A percentile compares a stretch with the other conserved stretches of the same genome.
Evolutionary conservation across 805 yeast genomes (phyloP).

Genomic region (Candida namnaoensis): DNA sequence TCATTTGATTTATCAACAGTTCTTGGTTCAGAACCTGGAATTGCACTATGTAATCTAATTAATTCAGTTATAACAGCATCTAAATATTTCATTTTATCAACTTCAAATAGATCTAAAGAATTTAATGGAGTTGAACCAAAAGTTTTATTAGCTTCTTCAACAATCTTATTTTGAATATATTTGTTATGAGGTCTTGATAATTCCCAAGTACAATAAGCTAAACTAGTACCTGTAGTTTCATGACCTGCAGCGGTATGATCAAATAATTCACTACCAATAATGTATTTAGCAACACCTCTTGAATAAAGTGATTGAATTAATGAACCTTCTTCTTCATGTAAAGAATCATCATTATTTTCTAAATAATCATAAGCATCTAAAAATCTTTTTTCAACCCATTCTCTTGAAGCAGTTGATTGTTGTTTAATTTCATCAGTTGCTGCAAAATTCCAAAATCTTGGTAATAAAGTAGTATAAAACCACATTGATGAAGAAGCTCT

Average conservation of each 20-base stretch:
- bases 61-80: slow-evolving; percentile 58
- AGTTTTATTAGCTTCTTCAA: slow-evolving; percentile 31
- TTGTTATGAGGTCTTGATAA: slow-evolving; percentile 40
- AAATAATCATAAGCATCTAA: slow-evolving; percentile 12
- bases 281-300: slow-evolving; percentile 15
- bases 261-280: slow-evolving; percentile 38
- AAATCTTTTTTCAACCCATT: slow-evolving; percentile 33
- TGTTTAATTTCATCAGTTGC: slow-evolving; percentile 30
- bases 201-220: slow-evolving; percentile 51
- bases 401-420: slow-evolving; percentile 30
- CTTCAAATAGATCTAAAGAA: slow-evolving; percentile 20
- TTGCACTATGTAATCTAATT: slow-evolving; percentile 56
- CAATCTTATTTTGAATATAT: slow-evolving; percentile 36
- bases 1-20: slow-evolving; percentile 26
- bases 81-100: slow-evolving; percentile 49
- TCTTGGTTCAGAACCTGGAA: slow-evolving; percentile 70
- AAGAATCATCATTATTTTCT: slow-evolving; percentile 8
- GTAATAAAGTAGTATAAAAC: slow-evolving; percentile 59
- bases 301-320: slow-evolving; percentile 13
- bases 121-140: slow-evolving; percentile 23
- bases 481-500: slow-evolving; percentile 46
- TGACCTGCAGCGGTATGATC: slow-evolving; percentile 77
- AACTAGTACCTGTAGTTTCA: slow-evolving; percentile 62
- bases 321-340: slow-evolving; percentile 5
- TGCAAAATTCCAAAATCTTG: slow-evolving; percentile 41